Conservation (phyloP, 2,329 filamentous ascomycete genomes). For the Fusarium sarcochroum region DNA sequence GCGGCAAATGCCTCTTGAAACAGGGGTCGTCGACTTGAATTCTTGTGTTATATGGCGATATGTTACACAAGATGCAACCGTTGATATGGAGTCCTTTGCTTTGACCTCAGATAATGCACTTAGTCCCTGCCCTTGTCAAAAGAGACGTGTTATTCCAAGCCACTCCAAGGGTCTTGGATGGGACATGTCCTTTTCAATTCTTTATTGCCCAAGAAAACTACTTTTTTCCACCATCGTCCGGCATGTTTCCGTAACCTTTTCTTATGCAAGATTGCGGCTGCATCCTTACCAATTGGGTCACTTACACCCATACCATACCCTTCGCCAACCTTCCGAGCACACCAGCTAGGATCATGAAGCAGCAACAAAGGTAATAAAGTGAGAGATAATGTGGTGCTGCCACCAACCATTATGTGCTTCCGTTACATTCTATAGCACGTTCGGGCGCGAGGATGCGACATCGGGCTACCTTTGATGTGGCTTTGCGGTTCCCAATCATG, state of each 20-base stretch:
- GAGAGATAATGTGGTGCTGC: conserved; percentile 33
- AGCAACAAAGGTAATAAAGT: conserved; percentile 2
- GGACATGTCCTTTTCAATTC: background rate
- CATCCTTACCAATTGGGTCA: conserved; percentile 35
- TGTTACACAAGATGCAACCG: conserved; percentile 26
- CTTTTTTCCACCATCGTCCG: conserved; percentile 1
- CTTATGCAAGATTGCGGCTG: conserved; percentile 31
- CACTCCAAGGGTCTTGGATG: conserved; percentile 14
- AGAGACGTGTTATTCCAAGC: conserved; percentile 2
- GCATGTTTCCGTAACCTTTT: conserved; percentile 9
- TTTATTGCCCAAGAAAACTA: conserved; percentile 9
- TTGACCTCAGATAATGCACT: conserved; percentile 13
- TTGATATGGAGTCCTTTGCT: background rate
- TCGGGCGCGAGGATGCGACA: conserved; percentile 40
- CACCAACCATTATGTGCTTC: conserved; percentile 22
- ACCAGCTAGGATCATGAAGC: conserved; percentile 3
- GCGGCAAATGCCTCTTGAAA: conserved; percentile 22
- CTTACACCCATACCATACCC: conserved; percentile 16
- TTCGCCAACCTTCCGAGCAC: conserved; percentile 25
- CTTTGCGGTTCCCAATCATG: conserved; percentile 20
- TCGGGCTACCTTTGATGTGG: conserved; percentile 34
- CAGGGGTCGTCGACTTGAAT: conserved; percentile 14
- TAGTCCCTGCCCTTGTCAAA: background rate
- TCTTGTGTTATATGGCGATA: background rate
- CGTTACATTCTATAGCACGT: conserved; percentile 26